Base-by-base conservation (phyloP, 2,329 filamentous ascomycete genomes). In the Curvularia hawaiiensis region DNA sequence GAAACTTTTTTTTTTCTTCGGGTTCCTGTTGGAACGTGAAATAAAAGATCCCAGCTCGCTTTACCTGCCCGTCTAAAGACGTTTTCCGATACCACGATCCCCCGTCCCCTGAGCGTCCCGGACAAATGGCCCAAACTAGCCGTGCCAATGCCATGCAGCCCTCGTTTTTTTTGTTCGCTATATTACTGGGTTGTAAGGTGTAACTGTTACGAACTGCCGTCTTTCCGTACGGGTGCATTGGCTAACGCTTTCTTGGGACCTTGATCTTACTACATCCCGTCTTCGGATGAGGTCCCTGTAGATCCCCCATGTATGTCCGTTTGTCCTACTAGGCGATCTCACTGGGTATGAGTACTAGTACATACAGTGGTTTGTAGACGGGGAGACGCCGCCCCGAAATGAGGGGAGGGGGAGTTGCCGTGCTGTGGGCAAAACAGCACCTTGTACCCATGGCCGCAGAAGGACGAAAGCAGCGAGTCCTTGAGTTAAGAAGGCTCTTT, bases 201-300 rank as follows among this genome's bases (percentile, higher is more conserved):
- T 20, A 12, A 2, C 10, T 31, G 11, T 31, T 12, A 12, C 2
- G 30, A 11, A 31, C 30, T 28, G 9, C 26, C 26, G 9, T 2
- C 26, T 28, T 40, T 18, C 22, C 22, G 22, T 24, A 24, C 22
- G n/a, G n/a, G 40, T 18, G 22, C 41, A 26, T 33, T 10, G 26
- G n/a, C 18, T 24, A 4, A 24, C 22, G 22, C 22, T 54, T 31
- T 31, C 28, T 44, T 30, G 14, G 22, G 22, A 24, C 22, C 22
- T 24, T 30, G 20, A 35, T 24, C 22, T 28, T 35, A 30, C 50
- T 7, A 8, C 9, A 9, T 47, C 30, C 20, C 30, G 12, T 48
- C 38, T 28, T 40, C 18, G 16, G 14, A 16, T 24, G 3, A 43
- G 56, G 26, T 55, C 22, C 52, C 56, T 58, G 56, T 43, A 47